phyloP scores from a whole-genome alignment of 768 basidiomycete genomes.

The Leccinum longicurvipes region DNA sequence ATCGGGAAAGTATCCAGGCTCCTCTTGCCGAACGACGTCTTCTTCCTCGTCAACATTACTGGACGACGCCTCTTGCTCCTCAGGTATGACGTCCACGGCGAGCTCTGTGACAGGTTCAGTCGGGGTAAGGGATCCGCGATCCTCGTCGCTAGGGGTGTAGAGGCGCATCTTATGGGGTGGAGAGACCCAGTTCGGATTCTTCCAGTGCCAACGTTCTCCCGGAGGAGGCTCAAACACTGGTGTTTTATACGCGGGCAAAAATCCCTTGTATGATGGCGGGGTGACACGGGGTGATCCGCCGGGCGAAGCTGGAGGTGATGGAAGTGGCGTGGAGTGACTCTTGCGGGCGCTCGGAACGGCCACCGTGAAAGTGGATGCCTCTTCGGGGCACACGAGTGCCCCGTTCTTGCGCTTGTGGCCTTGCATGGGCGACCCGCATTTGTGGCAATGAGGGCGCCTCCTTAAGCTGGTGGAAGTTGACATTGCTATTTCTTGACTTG shows the following conservation, averaged over 20 bases:
- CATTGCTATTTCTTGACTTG: conserved; percentile 15
- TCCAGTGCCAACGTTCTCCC: conserved; percentile 33
- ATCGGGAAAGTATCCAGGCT: conserved; percentile 11
- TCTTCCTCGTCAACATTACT: conserved; percentile 8
- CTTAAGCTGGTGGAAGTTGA: conserved; percentile 28
- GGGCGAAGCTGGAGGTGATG: conserved; percentile 29
- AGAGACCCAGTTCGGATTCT: conserved; percentile 33
- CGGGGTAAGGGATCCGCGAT: conserved; percentile 27
- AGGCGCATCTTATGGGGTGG: conserved; percentile 28
- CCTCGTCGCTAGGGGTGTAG: conserved; percentile 21
- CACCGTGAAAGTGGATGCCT: conserved; percentile 13
- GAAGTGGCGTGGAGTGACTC: conserved; percentile 22
- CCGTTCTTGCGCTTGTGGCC: conserved; percentile 33
- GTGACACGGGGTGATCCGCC: conserved; percentile 21
- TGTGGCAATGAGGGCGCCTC: conserved; percentile 35
- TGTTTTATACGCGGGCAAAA: conserved; percentile 17
- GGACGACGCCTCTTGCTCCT: conserved; percentile 13
- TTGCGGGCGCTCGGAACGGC: conserved; percentile 8
- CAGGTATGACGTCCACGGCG: neutral
- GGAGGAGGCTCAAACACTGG: conserved; percentile 27
- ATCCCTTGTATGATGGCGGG: conserved; percentile 10
- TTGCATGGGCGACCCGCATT: conserved; percentile 31
- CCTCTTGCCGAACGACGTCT: conserved; percentile 4
- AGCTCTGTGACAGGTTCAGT: conserved; percentile 30
- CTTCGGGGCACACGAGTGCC: conserved; percentile 27